Conservation (phyloP, 306 rosid species). For the Vigna nakashimae region DNA sequence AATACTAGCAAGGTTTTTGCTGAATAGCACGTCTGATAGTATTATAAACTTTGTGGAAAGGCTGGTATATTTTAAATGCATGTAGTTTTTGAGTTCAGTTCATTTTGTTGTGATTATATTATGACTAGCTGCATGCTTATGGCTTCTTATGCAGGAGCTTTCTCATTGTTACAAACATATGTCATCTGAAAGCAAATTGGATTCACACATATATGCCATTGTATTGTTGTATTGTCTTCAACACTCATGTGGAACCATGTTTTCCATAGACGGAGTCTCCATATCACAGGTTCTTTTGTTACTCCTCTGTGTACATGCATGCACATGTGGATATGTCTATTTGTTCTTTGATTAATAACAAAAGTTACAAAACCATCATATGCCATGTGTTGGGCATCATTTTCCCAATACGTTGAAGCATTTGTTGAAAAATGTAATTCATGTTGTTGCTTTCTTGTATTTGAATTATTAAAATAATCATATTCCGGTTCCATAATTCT, state of each 20-base stretch:
- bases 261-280: slow-evolving; percentile 57
- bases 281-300: slow-evolving; percentile 71
- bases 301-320: slow-evolving; percentile 12
- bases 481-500: slow-evolving; percentile 42
- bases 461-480: slow-evolving; percentile 42
- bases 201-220: slow-evolving; percentile 72
- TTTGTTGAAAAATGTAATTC: slow-evolving; percentile 29
- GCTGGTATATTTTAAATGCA: slow-evolving; percentile 60
- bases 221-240: slow-evolving; percentile 69
- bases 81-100: slow-evolving; percentile 36
- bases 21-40: slow-evolving; percentile 48
- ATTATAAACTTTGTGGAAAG: slow-evolving; percentile 49
- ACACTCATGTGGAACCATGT: slow-evolving; percentile 47
- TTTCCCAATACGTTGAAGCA: slow-evolving; percentile 33
- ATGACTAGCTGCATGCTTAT: slow-evolving; percentile 43
- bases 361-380: slow-evolving; percentile 23
- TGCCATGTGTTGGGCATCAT: slow-evolving; percentile 2
- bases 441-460: slow-evolving; percentile 24
- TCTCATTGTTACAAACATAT: slow-evolving; percentile 67
- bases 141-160: slow-evolving; percentile 69
- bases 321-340: background rate
- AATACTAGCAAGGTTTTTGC: slow-evolving; percentile 55
- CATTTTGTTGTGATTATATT: slow-evolving; percentile 40
- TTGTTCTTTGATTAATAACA: slow-evolving; percentile 35
- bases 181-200: slow-evolving; percentile 76